Conservation (phyloP, 306 rosid genomes). For the Fragaria vesca region DNA sequence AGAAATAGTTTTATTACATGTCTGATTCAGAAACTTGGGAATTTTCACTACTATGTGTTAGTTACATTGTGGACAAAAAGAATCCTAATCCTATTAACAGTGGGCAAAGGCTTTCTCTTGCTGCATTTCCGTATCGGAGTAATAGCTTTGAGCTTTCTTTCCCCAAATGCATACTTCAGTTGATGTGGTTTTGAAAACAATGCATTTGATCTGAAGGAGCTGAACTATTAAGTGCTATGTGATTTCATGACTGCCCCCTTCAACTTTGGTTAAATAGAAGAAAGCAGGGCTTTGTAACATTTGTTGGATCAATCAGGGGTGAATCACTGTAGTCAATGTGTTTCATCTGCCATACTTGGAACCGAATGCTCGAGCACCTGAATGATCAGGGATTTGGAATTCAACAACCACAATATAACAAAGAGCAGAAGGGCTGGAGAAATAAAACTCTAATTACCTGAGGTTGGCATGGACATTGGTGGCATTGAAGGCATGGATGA, state of each 20-base stretch:
- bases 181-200: neutral
- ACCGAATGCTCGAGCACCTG: constrained; percentile 55
- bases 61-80: neutral
- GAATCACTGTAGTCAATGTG: constrained; percentile 2
- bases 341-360: constrained; percentile 22
- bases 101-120: neutral
- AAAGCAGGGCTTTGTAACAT: neutral
- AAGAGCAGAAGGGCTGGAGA: neutral
- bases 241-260: neutral
- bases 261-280: neutral
- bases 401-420: neutral
- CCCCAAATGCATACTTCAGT: neutral
- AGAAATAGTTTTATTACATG: neutral
- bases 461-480: constrained; percentile 30
- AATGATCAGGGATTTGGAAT: constrained; percentile 19
- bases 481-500: constrained; percentile 17
- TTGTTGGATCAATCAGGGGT: constrained; percentile 5
- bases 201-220: constrained; percentile 7
- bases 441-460: constrained; percentile 33
- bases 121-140: neutral
- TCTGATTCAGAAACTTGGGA: neutral
- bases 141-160: neutral
- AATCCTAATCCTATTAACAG: neutral
- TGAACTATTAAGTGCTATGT: neutral
- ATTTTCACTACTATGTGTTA: neutral